phyloP scores from a whole-genome alignment of 805 yeast genomes.

The Saturnispora serradocipensis region DNA sequence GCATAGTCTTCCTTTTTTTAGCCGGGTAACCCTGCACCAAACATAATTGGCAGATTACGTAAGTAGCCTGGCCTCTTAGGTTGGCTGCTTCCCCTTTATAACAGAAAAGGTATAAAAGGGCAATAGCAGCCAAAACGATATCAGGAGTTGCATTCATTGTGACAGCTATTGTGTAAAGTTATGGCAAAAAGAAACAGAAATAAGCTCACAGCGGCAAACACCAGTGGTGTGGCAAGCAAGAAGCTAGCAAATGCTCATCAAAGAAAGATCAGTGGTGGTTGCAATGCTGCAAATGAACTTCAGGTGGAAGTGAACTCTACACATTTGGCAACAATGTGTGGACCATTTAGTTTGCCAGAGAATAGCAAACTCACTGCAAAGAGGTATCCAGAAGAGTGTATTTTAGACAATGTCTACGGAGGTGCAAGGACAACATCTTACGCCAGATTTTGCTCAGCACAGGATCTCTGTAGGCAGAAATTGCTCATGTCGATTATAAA shows the following conservation, averaged over 20 bases:
- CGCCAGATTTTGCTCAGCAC: background rate
- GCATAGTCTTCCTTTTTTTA: too few species aligned
- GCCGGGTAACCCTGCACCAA: background rate
- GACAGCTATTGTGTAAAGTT: background rate
- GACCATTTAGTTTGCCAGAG: conserved; percentile 18
- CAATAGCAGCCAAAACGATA: background rate
- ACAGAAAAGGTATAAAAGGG: background rate
- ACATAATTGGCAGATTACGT: background rate
- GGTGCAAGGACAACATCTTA: background rate
- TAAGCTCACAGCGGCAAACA: background rate
- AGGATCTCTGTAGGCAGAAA: background rate
- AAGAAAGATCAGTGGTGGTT: background rate
- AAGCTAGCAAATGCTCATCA: background rate
- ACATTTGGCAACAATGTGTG: conserved; percentile 18
- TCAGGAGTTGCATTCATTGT: background rate
- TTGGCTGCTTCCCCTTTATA: background rate
- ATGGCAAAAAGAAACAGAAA: background rate
- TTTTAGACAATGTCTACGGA: background rate
- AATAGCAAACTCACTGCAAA: background rate
- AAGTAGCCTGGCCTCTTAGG: background rate
- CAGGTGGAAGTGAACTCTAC: conserved; percentile 5
- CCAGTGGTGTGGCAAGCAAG: background rate
- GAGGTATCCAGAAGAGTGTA: background rate
- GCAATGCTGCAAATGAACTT: background rate
- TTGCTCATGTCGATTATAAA: background rate